Conservation (phyloP, 371 early-diverging fungal genomes). For the Dinochytrium kinnereticum region DNA sequence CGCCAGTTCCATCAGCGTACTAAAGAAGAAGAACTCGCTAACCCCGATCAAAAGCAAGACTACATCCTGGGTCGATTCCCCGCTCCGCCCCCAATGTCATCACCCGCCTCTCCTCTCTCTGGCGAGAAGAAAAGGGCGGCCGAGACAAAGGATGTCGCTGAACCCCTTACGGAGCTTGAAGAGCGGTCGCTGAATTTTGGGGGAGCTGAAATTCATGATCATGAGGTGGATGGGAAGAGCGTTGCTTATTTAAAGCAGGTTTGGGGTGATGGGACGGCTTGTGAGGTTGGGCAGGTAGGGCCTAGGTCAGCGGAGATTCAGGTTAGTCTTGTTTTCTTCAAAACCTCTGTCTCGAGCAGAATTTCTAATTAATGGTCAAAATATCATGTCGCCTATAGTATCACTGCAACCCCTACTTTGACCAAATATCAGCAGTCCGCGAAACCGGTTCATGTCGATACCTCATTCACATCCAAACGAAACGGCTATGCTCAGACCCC, state of each 20-base stretch:
- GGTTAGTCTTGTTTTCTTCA: not conserved
- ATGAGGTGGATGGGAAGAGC: slow-evolving; percentile 21
- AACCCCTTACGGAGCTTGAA: not conserved
- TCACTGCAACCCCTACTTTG: slow-evolving; percentile 19
- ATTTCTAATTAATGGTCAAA: no score
- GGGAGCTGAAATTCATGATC: slow-evolving; percentile 2
- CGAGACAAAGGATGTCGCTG: not conserved
- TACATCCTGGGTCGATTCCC: slow-evolving; percentile 32
- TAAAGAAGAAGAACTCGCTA: slow-evolving; percentile 19
- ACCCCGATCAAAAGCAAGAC: slow-evolving; percentile 31
- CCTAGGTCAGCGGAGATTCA: slow-evolving; percentile 21
- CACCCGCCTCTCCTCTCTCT: not conserved
- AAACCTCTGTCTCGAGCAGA: not conserved
- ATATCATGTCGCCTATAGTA: no score
- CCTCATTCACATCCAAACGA: slow-evolving; percentile 12
- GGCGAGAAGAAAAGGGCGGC: not conserved
- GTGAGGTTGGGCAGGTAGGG: not conserved
- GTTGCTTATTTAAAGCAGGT: slow-evolving; percentile 9
- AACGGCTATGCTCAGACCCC: slow-evolving; percentile 14
- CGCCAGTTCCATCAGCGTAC: slow-evolving; percentile 69
- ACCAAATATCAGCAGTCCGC: slow-evolving; percentile 14
- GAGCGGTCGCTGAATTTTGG: not conserved
- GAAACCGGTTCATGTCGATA: slow-evolving; percentile 22
- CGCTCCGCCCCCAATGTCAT: not conserved
- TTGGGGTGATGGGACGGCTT: slow-evolving; percentile 28